These are phyloP conservation scores for Oryza australiensis DNA, from an alignment of 176 grass and related monocot species.

Conservation along the genomic window DNA sequence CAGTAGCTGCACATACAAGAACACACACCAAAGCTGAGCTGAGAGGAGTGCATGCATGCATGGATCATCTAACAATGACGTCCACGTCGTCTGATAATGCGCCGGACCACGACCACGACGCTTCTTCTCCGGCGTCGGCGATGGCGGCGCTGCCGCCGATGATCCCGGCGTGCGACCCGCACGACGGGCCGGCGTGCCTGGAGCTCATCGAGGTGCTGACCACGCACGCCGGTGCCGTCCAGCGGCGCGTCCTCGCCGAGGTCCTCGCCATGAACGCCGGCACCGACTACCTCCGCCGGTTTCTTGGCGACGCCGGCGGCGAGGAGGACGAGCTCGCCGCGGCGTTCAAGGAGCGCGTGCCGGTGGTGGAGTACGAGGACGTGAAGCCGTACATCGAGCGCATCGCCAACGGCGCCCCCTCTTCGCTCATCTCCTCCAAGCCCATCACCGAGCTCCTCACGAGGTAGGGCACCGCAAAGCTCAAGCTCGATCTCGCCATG, in stretches of 20 bases:
- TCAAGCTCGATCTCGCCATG: background rate
- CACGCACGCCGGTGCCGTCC: slow-evolving; percentile 49
- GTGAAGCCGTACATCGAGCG: slow-evolving; percentile 73
- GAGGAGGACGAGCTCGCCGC: background rate
- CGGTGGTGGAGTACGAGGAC: slow-evolving; percentile 74
- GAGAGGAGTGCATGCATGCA: slow-evolving; percentile 36
- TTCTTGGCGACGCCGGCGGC: slow-evolving; percentile 26
- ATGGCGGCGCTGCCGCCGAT: slow-evolving; percentile 18
- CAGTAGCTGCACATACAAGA: slow-evolving; percentile 25
- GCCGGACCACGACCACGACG: background rate
- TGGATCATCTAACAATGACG: slow-evolving; percentile 41
- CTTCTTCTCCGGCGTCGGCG: background rate
- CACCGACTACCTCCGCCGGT: slow-evolving; percentile 65
- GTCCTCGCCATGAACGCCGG: slow-evolving; percentile 55
- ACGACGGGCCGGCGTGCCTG: slow-evolving; percentile 49
- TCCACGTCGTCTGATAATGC: slow-evolving; percentile 27
- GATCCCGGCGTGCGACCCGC: slow-evolving; percentile 52
- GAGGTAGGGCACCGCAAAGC: slow-evolving; percentile 35
- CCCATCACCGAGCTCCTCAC: slow-evolving; percentile 77
- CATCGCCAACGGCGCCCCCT: slow-evolving; percentile 65
- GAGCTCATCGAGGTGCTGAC: slow-evolving; percentile 67
- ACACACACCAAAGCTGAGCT: background rate
- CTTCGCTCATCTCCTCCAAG: slow-evolving; percentile 57
- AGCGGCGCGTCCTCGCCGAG: slow-evolving; percentile 55
- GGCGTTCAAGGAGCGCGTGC: slow-evolving; percentile 57